Percentiles rank a stretch among this genome's conserved stretches.
phyloP scores from a whole-genome alignment of 768 basidiomycete species.

The Tulasnella sp. region DNA sequence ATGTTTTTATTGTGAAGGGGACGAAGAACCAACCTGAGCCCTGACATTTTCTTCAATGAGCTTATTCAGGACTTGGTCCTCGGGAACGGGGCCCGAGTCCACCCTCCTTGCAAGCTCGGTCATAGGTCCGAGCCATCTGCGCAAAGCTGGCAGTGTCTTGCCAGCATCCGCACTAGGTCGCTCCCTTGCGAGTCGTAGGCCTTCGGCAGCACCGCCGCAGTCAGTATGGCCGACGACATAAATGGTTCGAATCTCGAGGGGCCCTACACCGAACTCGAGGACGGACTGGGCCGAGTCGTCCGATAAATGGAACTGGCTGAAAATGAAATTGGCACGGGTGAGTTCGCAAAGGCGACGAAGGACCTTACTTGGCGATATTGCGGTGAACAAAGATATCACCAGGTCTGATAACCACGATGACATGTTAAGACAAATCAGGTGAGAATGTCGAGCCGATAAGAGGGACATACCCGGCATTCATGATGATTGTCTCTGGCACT shows the following conservation, averaged over 20 bases:
- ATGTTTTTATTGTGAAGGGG: not conserved
- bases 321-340: constrained; percentile 29
- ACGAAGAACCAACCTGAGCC: constrained; percentile 18
- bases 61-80: constrained; percentile 15
- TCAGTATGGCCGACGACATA: constrained; percentile 61
- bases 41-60: constrained; percentile 25
- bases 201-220: constrained; percentile 62
- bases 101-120: constrained; percentile 29
- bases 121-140: constrained; percentile 30
- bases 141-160: constrained; percentile 24
- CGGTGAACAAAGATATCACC: constrained; percentile 79
- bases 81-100: constrained; percentile 1
- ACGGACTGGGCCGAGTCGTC: constrained; percentile 68
- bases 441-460: not conserved
- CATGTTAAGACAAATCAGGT: constrained; percentile 21
- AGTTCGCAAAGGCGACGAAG: constrained; percentile 27
- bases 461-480: constrained; percentile 35
- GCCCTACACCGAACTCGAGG: constrained; percentile 61
- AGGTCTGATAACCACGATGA: constrained; percentile 34
- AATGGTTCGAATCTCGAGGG: constrained; percentile 73
- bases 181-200: constrained; percentile 21
- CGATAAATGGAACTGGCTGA: constrained; percentile 61
- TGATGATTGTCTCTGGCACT: constrained; percentile 71
- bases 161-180: not conserved
- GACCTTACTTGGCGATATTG: constrained; percentile 72